phyloP scores from a whole-genome alignment of 495 filamentous ascomycete species.

The Neurospora sublineolata region DNA sequence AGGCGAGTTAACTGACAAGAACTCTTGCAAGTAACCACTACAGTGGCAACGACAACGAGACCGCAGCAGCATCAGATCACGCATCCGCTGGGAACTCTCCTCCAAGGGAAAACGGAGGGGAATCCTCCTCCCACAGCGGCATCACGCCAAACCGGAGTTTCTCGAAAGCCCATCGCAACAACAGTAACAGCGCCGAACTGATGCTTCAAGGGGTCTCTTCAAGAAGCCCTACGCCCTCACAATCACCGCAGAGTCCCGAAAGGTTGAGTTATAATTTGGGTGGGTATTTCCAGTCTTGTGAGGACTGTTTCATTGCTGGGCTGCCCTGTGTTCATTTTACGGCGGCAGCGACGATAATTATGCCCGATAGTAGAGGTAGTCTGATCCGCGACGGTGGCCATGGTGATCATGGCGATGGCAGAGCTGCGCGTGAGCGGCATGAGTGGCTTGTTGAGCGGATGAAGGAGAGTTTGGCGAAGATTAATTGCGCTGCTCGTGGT shows the following conservation, averaged over 20 bases:
- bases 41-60: neutral
- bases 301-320: neutral
- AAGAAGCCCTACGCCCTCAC: neutral
- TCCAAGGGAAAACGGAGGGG: neutral
- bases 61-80: neutral
- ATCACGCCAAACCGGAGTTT: neutral
- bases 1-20: neutral
- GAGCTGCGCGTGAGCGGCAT: neutral
- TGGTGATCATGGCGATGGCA: neutral
- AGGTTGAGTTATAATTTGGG: neutral
- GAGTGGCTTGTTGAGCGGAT: neutral
- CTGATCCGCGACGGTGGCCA: neutral
- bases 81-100: neutral
- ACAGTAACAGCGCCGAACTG: neutral
- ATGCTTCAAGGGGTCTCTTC: neutral
- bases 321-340: neutral
- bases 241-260: neutral
- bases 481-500: neutral
- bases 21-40: neutral
- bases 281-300: neutral
- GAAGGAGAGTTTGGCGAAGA: neutral
- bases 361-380: neutral
- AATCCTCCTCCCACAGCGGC: neutral
- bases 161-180: neutral
- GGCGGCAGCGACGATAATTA: neutral